phyloP scores from a whole-genome alignment of 768 basidiomycete species.

The Lactarius pseudohatsudake region DNA sequence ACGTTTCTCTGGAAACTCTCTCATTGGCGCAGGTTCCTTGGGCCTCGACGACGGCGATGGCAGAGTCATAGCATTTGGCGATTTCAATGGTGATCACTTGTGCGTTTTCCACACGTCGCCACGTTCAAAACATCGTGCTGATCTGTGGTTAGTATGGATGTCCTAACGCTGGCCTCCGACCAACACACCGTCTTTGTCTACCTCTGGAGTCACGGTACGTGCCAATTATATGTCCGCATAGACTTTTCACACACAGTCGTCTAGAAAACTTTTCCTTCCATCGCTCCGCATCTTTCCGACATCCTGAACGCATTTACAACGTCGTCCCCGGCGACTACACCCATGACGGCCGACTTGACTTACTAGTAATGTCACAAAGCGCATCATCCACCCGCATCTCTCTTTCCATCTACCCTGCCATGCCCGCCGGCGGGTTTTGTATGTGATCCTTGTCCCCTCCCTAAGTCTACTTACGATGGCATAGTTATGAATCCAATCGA shows the following conservation, averaged over 20 bases:
- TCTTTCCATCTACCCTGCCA: constrained; percentile 69
- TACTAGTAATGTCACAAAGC: constrained; percentile 81
- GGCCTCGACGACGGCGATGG: constrained; percentile 66
- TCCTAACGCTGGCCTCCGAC: constrained; percentile 72
- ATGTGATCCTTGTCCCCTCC: constrained; percentile 28
- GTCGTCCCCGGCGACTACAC: constrained; percentile 93
- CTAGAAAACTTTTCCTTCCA: constrained; percentile 60
- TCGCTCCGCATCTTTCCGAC: constrained; percentile 51
- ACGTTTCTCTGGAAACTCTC: constrained; percentile 76
- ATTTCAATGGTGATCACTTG: constrained; percentile 97
- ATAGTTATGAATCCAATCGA: constrained; percentile 41
- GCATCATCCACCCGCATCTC: constrained; percentile 51
- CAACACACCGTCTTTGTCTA: constrained; percentile 75
- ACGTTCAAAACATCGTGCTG: not conserved
- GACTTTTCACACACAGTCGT: not conserved
- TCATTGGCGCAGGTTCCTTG: constrained; percentile 76
- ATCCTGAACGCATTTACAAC: constrained; percentile 63
- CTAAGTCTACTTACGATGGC: not conserved
- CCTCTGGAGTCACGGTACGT: constrained; percentile 76
- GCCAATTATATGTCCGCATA: not conserved
- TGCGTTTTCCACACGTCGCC: constrained; percentile 43
- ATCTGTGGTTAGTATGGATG: constrained; percentile 59
- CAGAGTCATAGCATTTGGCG: constrained; percentile 85
- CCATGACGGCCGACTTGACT: constrained; percentile 86
- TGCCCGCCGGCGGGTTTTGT: constrained; percentile 67